Percentiles rank a stretch among this genome's conserved stretches.
These are phyloP conservation scores for Clonostachys rhizophaga DNA, from an alignment of 2,329 filamentous ascomycete species.

Conservation along the genomic window DNA sequence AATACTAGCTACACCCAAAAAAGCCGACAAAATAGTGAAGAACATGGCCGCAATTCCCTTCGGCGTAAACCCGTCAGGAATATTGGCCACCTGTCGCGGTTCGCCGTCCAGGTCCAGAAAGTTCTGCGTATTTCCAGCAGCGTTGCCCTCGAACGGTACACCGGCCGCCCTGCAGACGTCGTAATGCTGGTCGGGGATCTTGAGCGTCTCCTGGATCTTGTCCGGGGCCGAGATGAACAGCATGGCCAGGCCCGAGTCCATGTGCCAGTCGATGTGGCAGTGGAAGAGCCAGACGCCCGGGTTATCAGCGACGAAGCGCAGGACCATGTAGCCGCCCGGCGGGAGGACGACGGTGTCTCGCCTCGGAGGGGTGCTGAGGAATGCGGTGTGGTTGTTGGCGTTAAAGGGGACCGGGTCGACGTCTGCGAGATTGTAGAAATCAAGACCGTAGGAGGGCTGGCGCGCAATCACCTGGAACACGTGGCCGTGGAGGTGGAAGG, in stretches of 20 bases:
- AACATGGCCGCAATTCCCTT: slow-evolving; percentile 1
- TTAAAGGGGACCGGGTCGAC: too few relatives aligned
- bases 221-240: slow-evolving; percentile 15
- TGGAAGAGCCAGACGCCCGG: slow-evolving; percentile 37
- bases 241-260: slow-evolving; percentile 34
- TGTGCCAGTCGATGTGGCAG: slow-evolving; percentile 49
- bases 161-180: slow-evolving; percentile 25
- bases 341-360: slow-evolving; percentile 43
- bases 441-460: slow-evolving; percentile 18
- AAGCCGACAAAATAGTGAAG: slow-evolving; percentile 1
- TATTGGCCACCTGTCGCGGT: neutral
- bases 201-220: slow-evolving; percentile 34
- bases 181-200: slow-evolving; percentile 34
- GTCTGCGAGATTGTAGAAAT: neutral
- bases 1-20: neutral
- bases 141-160: slow-evolving; percentile 48
- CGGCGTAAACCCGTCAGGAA: neutral
- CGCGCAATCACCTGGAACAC: slow-evolving; percentile 44
- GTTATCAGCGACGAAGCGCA: slow-evolving; percentile 38
- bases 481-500: slow-evolving; percentile 63
- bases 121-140: slow-evolving; percentile 51
- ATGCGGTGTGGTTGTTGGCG: neutral
- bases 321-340: slow-evolving; percentile 41
- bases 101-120: slow-evolving; percentile 37
- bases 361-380: slow-evolving; percentile 27